These are phyloP conservation scores for Trichosporon sp. DNA, from an alignment of 1,284 basidiomycete species.

Conservation along the genomic window DNA sequence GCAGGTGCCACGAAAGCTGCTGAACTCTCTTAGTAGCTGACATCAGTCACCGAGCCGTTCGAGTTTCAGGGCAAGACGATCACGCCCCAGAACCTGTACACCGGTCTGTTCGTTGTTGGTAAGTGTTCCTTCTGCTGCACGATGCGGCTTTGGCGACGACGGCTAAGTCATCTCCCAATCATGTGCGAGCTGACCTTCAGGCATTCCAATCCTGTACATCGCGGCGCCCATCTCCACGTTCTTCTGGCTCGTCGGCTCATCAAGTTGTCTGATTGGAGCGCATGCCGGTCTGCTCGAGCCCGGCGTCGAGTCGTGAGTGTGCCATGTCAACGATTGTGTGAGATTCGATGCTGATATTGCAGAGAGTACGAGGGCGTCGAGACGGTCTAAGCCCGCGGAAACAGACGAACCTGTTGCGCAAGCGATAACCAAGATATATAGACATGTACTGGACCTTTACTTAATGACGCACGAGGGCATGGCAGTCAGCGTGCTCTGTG, in stretches of 20 bases:
- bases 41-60: slow-evolving; percentile 39
- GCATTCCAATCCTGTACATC: slow-evolving; percentile 46
- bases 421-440: not conserved
- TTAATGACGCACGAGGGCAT: too few relatives aligned
- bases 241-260: slow-evolving; percentile 49
- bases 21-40: slow-evolving; percentile 10
- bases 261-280: slow-evolving; percentile 49
- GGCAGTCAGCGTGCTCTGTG: too few relatives aligned
- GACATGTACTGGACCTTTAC: not conserved
- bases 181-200: not conserved
- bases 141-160: too few relatives aligned
- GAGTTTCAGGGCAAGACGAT: slow-evolving; percentile 51
- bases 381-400: not conserved
- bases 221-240: slow-evolving; percentile 47
- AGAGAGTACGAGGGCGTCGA: not conserved
- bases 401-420: not conserved
- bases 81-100: slow-evolving; percentile 60
- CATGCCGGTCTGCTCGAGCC: slow-evolving; percentile 56
- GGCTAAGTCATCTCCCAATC: not conserved
- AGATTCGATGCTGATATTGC: not conserved
- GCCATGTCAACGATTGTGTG: not conserved
- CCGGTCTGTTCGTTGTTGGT: slow-evolving; percentile 49
- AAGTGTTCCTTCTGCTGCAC: not conserved
- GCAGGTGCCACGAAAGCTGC: too few relatives aligned
- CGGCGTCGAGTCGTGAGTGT: slow-evolving; percentile 45